Base-by-base conservation (phyloP, 2,329 filamentous ascomycete genomes). In the Colletotrichum chlorophyti region DNA sequence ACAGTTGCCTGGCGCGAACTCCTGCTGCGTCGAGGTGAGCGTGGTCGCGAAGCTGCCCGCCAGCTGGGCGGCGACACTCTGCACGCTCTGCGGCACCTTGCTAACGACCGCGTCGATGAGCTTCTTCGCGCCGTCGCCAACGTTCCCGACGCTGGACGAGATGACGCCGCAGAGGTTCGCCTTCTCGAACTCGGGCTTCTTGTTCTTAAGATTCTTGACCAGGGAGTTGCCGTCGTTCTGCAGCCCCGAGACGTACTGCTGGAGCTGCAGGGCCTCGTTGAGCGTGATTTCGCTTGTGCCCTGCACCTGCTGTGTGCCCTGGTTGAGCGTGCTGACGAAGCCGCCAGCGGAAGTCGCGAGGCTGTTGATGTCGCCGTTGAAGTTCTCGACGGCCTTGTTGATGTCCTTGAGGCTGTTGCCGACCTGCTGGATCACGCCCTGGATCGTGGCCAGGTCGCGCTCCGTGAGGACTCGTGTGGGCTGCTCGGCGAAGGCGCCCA, bases 1-100 rank as follows among this genome's bases (percentile, higher is more conserved):
- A 60, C 70, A 72, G 65, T 70, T 71, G 23, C 55, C 51, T n/a
- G 65, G 42, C 32, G 61, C 64, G 50, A 72, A 72, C 53, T 63
- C 60, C 15, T 42, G 47, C 52, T 67, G 59, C 37, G 64, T 63
- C n/a, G 65, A 60, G 42, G 40, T 17, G 8, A 72, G 63, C 27
- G 65, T 62, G 34, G 63, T 37, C 31, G 63, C 64, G 40, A 72
- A 64, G 42, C 63, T 58, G 3, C 43, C 45, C 10, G 69, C 66
- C 12, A 72, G 65, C 47, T 58, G 46, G 38, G 55, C 23, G 41
- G 70, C 70, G 40, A 72, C 63, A 19, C 42, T 27, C 64, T 70
- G 70, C 14, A 66, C 66, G 7, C 60, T 65, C 15, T 60, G 47
- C 26, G 70, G 70, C 2, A 71, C 66, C 65, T 72, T 72, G 47